Base-by-base conservation (phyloP, 495 filamentous ascomycete genomes). In the Talaromyces liani region DNA sequence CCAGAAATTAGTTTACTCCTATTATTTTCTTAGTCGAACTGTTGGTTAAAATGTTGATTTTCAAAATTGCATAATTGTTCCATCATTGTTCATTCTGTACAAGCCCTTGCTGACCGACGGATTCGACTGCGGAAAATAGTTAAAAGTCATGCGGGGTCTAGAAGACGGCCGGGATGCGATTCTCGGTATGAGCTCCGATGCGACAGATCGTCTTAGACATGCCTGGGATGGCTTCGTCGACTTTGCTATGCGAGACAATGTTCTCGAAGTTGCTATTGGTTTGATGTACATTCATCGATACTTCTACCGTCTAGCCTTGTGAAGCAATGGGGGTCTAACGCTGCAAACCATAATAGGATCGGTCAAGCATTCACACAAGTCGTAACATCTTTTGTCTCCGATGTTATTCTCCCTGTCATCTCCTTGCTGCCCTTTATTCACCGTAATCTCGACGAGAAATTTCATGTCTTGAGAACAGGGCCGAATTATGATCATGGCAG, bases 401-500 rank as follows among this genome's bases (percentile, higher is more conserved):
- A 91, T 66, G 80, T 91, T 33, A 72, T 90, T 14, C 76, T 90
- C 33, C 89, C 89, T 9, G 79, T 89, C 6, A 70, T 92, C 39
- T 88, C 87, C 7, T 75, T 91, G 20, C 69, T 92, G 16, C 82
- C 89, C 0, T 88, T 88, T 47, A 72, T 91, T 57, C 82, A 88
- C 65, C 80, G 84, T 51, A 91, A 91, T 69, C 82, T 92, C 67
- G 84, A 88, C 58, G 85, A 88, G 74, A 91, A 91, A 71, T 92
- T 92, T 65, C 85, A 87, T 0, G 83, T 90, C 6, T 69, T 91
- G 54, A 80, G 74, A 20, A 56, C 71, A 4, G 89, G 89, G 0
- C 80, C 83, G 1, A 73, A 85, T 60, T 82, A 77, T 60, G 70
- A 65, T 16, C 9, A 57, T 6, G 70, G 69, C 3, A 57, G 72